Percentiles rank a stretch among this genome's conserved stretches.
phyloP scores from a whole-genome alignment of 305 asterid species.

The Vinca major region DNA sequence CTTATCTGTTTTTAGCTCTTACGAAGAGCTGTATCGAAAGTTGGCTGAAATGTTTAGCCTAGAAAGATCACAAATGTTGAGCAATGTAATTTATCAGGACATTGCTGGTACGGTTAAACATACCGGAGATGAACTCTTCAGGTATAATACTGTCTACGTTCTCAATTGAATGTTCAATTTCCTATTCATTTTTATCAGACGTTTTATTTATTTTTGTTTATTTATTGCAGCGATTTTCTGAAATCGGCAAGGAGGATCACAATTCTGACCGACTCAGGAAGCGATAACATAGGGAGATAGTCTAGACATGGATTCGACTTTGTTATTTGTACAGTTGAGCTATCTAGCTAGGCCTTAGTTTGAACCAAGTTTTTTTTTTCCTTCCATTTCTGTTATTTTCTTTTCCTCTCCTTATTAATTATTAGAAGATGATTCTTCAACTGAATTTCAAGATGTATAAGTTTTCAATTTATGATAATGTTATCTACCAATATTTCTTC shows the following conservation, averaged over 20 bases:
- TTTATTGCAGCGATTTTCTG: slow-evolving; percentile 45
- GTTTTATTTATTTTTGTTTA: neutral
- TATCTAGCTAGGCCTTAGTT: slow-evolving; percentile 15
- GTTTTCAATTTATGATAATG: neutral
- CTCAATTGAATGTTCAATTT: too few species aligned
- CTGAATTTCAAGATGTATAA: neutral
- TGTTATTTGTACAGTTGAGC: slow-evolving; percentile 28
- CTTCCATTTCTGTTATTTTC: slow-evolving; percentile 8
- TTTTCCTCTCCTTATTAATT: neutral
- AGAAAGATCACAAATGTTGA: slow-evolving; percentile 39
- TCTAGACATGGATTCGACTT: slow-evolving; percentile 9
- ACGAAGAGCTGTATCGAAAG: slow-evolving; percentile 49
- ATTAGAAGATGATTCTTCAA: neutral
- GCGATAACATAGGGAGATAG: slow-evolving; percentile 43
- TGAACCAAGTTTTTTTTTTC: neutral
- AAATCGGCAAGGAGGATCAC: slow-evolving; percentile 58
- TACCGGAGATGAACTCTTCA: slow-evolving; percentile 52
- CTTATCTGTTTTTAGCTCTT: slow-evolving; percentile 38
- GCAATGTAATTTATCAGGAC: slow-evolving; percentile 44
- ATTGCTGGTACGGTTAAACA: slow-evolving; percentile 37
- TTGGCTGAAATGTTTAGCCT: slow-evolving; percentile 45
- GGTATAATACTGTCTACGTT: slow-evolving; percentile 25
- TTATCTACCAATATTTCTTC: neutral
- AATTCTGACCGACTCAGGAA: slow-evolving; percentile 45
- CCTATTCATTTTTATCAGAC: too few species aligned